Percentiles rank a stretch among this genome's conserved stretches.
Evolutionary conservation across 352 stramenopile species (phyloP).

Genomic region (Phytophthora fragariae): DNA sequence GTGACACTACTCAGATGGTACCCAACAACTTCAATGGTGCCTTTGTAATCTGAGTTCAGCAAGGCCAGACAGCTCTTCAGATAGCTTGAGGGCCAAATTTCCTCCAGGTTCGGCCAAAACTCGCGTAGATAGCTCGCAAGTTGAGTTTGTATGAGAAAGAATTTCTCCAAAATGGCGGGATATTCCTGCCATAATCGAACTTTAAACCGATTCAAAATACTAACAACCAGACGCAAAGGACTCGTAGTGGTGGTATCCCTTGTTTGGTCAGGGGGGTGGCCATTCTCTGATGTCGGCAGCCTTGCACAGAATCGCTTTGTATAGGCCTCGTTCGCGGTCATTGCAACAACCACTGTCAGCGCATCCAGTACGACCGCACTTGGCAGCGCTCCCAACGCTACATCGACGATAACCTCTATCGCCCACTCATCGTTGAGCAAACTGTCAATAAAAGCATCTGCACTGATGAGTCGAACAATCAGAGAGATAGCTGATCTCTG

Average conservation of each 20-base stretch:
- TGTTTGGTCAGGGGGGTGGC: not conserved
- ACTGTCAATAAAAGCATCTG: constrained; percentile 23
- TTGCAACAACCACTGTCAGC: constrained; percentile 15
- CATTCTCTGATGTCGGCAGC: not conserved
- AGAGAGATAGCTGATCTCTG: constrained; percentile 24
- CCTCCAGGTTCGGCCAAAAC: constrained; percentile 23
- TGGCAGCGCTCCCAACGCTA: constrained; percentile 18
- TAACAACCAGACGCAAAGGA: constrained; percentile 1
- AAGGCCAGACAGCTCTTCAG: constrained; percentile 20
- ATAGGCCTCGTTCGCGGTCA: constrained; percentile 19
- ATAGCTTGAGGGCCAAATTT: constrained; percentile 22
- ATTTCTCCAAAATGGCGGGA: constrained; percentile 20
- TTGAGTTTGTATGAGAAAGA: constrained; percentile 30
- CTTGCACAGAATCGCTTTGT: constrained; percentile 26
- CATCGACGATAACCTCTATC: constrained; percentile 22
- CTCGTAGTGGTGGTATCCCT: not conserved
- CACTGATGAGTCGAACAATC: constrained; percentile 19
- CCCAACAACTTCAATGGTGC: constrained; percentile 6
- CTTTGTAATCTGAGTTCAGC: constrained; percentile 3
- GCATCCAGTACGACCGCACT: constrained; percentile 20
- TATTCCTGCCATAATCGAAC: constrained; percentile 22
- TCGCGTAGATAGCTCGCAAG: constrained; percentile 1
- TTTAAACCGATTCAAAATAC: constrained; percentile 28
- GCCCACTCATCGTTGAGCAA: constrained; percentile 27
- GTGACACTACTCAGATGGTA: constrained; percentile 18